Evolutionary conservation across 2,329 filamentous ascomycete species (phyloP).

Genomic region (Ophiostoma piceae): DNA sequence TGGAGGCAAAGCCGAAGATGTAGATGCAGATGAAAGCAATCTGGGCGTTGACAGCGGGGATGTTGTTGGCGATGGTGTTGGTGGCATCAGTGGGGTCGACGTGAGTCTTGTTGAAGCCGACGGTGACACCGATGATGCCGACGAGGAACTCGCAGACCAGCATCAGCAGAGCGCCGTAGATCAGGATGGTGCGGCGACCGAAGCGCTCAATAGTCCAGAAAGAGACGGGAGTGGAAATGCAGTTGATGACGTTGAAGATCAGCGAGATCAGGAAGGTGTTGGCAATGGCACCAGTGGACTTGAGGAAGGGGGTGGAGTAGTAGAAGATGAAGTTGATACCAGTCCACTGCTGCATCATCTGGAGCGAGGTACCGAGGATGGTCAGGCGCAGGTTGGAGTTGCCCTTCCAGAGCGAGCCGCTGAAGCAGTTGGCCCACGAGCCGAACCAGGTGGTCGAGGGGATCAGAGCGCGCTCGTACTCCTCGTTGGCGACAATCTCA

Average conservation of each 20-base stretch:
- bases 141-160: conserved; percentile 82
- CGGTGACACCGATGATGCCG: conserved; percentile 65
- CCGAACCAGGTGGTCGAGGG: conserved; percentile 60
- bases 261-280: conserved; percentile 80
- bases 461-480: conserved; percentile 69
- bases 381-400: conserved; percentile 67
- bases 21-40: conserved; percentile 88
- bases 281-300: conserved; percentile 66
- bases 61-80: conserved; percentile 46
- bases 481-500: conserved; percentile 84
- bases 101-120: conserved; percentile 50
- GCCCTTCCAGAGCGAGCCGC: conserved; percentile 54
- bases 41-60: conserved; percentile 59
- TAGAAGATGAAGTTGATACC: conserved; percentile 91
- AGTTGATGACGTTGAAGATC: conserved; percentile 84
- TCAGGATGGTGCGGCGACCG: conserved; percentile 73
- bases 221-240: conserved; percentile 75
- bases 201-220: conserved; percentile 81
- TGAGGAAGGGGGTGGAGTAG: conserved; percentile 79
- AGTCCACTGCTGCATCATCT: conserved; percentile 79
- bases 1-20: conserved; percentile 87
- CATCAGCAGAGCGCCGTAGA: conserved; percentile 77
- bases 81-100: conserved; percentile 40
- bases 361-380: conserved; percentile 64
- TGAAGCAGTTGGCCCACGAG: conserved; percentile 66